Evolutionary conservation across 2,329 filamentous ascomycete genomes (phyloP).

Genomic region (Metarhizium anisopliae): DNA sequence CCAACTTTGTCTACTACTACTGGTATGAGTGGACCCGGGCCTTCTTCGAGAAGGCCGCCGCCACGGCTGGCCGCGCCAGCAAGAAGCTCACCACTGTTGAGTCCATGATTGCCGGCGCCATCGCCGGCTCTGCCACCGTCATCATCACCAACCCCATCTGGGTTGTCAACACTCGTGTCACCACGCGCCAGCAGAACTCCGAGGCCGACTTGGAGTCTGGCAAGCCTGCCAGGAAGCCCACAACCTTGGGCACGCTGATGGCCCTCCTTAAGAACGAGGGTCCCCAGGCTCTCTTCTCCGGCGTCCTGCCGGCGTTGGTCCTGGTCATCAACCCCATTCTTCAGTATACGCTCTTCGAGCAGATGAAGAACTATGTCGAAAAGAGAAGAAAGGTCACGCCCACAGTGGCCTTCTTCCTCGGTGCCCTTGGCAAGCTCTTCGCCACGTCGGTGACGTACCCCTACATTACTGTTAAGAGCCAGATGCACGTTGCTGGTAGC

Average conservation of each 20-base stretch:
- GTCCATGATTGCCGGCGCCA: conserved; percentile 88
- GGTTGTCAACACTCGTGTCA: conserved; percentile 98
- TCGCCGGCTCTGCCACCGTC: conserved; percentile 90
- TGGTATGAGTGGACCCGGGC: conserved; percentile 97
- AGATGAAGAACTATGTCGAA: conserved; percentile 88
- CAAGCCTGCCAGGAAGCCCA: conserved; percentile 37
- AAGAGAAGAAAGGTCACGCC: conserved; percentile 66
- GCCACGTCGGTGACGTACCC: conserved; percentile 93
- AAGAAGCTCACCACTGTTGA: conserved; percentile 85
- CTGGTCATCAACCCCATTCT: conserved; percentile 97
- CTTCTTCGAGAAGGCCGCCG: conserved; percentile 73
- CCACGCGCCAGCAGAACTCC: conserved; percentile 62
- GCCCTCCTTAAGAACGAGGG: conserved; percentile 78
- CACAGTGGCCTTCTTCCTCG: conserved; percentile 79
- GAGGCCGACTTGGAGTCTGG: conserved; percentile 34
- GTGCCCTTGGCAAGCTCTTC: conserved; percentile 87
- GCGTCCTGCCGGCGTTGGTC: conserved; percentile 85
- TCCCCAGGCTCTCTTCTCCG: conserved; percentile 75
- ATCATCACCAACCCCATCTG: conserved; percentile 97
- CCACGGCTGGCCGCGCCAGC: conserved; percentile 60
- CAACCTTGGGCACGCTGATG: conserved; percentile 74
- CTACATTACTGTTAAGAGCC: conserved; percentile 97
- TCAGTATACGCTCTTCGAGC: conserved; percentile 98
- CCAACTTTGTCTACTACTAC: conserved; percentile 99
- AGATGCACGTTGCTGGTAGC: conserved; percentile 78